Conservation (phyloP, 2,329 filamentous ascomycete genomes). For the Alternaria tenuissima region DNA sequence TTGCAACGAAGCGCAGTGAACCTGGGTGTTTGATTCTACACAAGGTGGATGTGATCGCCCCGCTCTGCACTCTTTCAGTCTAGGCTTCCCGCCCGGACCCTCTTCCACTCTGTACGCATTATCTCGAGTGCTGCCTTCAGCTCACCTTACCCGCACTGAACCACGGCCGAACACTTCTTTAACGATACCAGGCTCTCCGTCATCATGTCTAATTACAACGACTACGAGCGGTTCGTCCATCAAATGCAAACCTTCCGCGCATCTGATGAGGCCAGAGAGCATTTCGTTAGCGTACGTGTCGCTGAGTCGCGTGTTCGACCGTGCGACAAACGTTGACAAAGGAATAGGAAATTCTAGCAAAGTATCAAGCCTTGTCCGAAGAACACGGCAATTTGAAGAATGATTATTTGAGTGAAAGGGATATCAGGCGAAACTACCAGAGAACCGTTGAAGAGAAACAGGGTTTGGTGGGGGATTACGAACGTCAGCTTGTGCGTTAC, state of each 20-base stretch:
- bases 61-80: not conserved
- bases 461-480: conserved; percentile 27
- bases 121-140: conserved; percentile 9
- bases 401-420: conserved; percentile 44
- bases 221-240: conserved; percentile 33
- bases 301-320: conserved; percentile 8
- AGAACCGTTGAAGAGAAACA: conserved; percentile 30
- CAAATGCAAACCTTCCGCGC: conserved; percentile 46
- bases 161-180: not conserved
- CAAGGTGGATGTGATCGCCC: conserved; percentile 2
- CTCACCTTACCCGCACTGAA: conserved; percentile 5
- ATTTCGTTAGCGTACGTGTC: conserved; percentile 40
- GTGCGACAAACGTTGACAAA: conserved; percentile 28
- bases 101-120: conserved; percentile 7
- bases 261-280: conserved; percentile 49
- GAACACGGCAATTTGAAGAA: conserved; percentile 38
- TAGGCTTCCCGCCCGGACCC: conserved; percentile 9
- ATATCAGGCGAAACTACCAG: conserved; percentile 45
- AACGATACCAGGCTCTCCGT: not conserved
- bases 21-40: not conserved
- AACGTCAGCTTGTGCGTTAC: conserved; percentile 38
- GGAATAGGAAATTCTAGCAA: conserved; percentile 40
- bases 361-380: conserved; percentile 34
- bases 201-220: conserved; percentile 22
- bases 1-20: not conserved